A percentile compares a stretch with the other conserved stretches of the same genome.
Conservation (phyloP, 106 monocot genomes). For the Dioscorea zingiberensis region DNA sequence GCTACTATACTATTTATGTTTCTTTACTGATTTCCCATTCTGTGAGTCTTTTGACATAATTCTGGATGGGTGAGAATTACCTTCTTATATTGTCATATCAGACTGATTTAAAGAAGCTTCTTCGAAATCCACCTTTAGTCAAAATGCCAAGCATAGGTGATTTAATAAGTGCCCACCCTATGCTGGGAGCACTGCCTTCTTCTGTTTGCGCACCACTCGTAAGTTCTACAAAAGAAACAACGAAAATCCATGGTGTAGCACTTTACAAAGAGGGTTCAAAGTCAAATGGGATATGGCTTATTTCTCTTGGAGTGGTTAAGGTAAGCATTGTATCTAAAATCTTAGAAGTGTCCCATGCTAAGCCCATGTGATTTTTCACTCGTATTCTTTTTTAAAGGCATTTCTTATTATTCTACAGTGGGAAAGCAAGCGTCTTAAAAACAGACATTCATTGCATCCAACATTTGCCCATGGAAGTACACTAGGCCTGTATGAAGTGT, state of each 20-base stretch:
- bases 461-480: slow-evolving; percentile 88
- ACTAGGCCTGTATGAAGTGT: slow-evolving; percentile 90
- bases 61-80: too few relatives aligned
- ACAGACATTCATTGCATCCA: slow-evolving; percentile 75
- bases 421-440: slow-evolving; percentile 51
- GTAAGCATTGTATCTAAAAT: slow-evolving; percentile 19
- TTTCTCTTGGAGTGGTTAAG: slow-evolving; percentile 83
- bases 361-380: too few relatives aligned
- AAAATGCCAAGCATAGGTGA: slow-evolving; percentile 84
- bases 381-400: too few relatives aligned
- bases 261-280: slow-evolving; percentile 84
- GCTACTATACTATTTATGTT: background rate
- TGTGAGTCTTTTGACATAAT: background rate
- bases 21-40: background rate
- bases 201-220: slow-evolving; percentile 36
- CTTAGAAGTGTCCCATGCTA: too few relatives aligned
- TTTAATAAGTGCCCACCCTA: slow-evolving; percentile 62
- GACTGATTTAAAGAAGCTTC: slow-evolving; percentile 86
- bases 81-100: slow-evolving; percentile 17
- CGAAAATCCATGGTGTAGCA: slow-evolving; percentile 50
- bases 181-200: slow-evolving; percentile 79
- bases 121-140: slow-evolving; percentile 81
- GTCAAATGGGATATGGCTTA: slow-evolving; percentile 83
- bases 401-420: slow-evolving; percentile 45
- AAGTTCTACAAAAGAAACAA: slow-evolving; percentile 60